Percentiles rank a stretch among this genome's conserved stretches.
Evolutionary conservation across 1,284 basidiomycete species (phyloP).

Genomic region (Microbotryum saponariae): DNA sequence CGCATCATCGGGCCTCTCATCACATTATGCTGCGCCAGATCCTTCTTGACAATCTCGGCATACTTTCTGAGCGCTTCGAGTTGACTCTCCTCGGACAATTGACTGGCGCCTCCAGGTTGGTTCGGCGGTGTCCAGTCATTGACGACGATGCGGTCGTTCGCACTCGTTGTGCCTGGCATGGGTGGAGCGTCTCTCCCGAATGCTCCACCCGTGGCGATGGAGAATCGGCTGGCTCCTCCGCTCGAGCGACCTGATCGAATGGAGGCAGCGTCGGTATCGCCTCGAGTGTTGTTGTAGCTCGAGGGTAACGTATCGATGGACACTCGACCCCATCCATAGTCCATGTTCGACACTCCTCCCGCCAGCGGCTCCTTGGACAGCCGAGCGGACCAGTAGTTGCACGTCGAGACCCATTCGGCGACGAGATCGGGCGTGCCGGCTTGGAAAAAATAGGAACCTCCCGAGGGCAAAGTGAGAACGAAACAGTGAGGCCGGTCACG

Average conservation of each 20-base stretch:
- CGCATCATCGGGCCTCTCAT: constrained; percentile 70
- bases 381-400: constrained; percentile 97
- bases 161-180: constrained; percentile 14
- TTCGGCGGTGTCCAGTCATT: constrained; percentile 91
- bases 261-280: constrained; percentile 45
- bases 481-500: constrained; percentile 84
- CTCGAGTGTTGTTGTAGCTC: too few species aligned
- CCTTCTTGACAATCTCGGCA: constrained; percentile 63
- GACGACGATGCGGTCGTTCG: constrained; percentile 64
- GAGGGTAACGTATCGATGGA: constrained; percentile 20
- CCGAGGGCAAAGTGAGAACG: constrained; percentile 80
- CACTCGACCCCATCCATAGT: constrained; percentile 88
- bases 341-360: constrained; percentile 96
- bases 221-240: constrained; percentile 54
- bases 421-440: constrained; percentile 95
- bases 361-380: constrained; percentile 85
- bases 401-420: constrained; percentile 95
- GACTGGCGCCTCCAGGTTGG: constrained; percentile 70
- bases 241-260: constrained; percentile 41
- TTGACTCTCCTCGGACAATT: constrained; percentile 85
- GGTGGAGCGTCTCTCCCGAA: background rate
- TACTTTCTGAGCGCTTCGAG: constrained; percentile 76
- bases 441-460: constrained; percentile 91
- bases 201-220: constrained; percentile 6
- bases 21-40: constrained; percentile 74